Percentiles rank a stretch among this genome's conserved stretches.
phyloP scores from a whole-genome alignment of 225 moss, liverwort and hornwort genomes.

The Anthoceros angustus region DNA sequence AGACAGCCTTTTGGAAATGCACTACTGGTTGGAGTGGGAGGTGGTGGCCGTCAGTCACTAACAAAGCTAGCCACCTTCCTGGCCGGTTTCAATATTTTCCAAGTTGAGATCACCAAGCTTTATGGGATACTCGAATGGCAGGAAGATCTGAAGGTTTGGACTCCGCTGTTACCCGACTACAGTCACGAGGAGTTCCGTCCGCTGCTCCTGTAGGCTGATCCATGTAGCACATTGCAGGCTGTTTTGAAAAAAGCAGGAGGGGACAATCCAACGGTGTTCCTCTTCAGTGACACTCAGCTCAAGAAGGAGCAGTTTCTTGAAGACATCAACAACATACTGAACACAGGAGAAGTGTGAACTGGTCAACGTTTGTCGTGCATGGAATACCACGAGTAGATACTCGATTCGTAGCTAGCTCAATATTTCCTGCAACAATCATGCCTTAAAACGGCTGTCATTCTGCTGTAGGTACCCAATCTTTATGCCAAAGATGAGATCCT shows the following conservation, averaged over 20 bases:
- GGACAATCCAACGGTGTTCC: constrained; percentile 41
- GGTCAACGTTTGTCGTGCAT: too few species aligned
- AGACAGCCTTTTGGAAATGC: constrained; percentile 81
- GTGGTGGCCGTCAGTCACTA: constrained; percentile 67
- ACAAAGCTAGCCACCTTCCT: constrained; percentile 66
- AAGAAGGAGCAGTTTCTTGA: constrained; percentile 74
- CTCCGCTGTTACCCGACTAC: not conserved
- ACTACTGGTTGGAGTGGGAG: constrained; percentile 66
- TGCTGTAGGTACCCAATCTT: constrained; percentile 49
- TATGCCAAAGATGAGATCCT: constrained; percentile 63
- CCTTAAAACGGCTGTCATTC: not conserved
- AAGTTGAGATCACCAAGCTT: constrained; percentile 64
- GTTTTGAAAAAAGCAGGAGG: constrained; percentile 60
- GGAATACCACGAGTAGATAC: too few species aligned
- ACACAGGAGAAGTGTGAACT: constrained; percentile 49
- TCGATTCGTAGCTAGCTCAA: too few species aligned
- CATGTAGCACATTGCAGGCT: constrained; percentile 20
- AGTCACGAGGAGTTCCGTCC: not conserved
- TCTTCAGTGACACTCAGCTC: constrained; percentile 60
- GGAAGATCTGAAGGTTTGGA: constrained; percentile 80
- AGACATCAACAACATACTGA: constrained; percentile 78
- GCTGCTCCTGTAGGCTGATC: not conserved
- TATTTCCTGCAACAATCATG: too few species aligned
- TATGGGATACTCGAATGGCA: constrained; percentile 61
- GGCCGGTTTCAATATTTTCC: constrained; percentile 58